Percentiles rank a stretch among this genome's conserved stretches.
Conservation (phyloP, 1,284 basidiomycete species). For the Neolentinus lepideus region DNA sequence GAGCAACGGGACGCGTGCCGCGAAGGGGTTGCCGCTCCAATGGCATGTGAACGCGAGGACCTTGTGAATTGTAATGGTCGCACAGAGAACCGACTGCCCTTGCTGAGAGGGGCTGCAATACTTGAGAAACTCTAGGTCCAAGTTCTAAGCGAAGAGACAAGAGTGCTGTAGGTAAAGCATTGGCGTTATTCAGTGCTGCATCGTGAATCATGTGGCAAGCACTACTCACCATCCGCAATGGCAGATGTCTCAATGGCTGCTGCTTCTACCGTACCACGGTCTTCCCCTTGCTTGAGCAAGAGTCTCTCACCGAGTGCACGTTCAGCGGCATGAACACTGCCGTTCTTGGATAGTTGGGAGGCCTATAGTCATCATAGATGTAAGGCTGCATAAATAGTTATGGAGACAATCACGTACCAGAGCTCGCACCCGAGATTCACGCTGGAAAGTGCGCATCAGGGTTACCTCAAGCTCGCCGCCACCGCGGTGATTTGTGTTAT, state of each 20-base stretch:
- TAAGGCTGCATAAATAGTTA: too few species aligned
- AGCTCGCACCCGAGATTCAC: not conserved
- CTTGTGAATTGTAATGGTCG: too few species aligned
- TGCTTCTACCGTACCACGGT: too few species aligned
- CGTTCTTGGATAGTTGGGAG: too few species aligned
- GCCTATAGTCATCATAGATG: too few species aligned
- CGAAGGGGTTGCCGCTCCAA: not conserved
- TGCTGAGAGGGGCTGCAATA: too few species aligned
- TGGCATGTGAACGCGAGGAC: not conserved
- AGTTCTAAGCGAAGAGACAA: not conserved
- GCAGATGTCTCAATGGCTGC: not conserved
- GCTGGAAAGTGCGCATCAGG: conserved; percentile 12
- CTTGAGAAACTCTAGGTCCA: too few species aligned
- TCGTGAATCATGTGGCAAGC: conserved; percentile 8
- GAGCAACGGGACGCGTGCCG: conserved; percentile 3
- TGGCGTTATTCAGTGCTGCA: conserved; percentile 7
- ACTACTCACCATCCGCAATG: conserved; percentile 1
- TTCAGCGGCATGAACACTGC: too few species aligned
- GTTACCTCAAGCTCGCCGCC: conserved; percentile 15
- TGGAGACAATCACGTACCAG: too few species aligned
- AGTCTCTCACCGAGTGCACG: too few species aligned
- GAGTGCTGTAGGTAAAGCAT: too few species aligned
- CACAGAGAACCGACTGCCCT: not conserved
- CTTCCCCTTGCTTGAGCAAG: too few species aligned
- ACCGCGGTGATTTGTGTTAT: conserved; percentile 11